phyloP scores from a whole-genome alignment of 345 rosid genomes.

The Citrus trifoliata region DNA sequence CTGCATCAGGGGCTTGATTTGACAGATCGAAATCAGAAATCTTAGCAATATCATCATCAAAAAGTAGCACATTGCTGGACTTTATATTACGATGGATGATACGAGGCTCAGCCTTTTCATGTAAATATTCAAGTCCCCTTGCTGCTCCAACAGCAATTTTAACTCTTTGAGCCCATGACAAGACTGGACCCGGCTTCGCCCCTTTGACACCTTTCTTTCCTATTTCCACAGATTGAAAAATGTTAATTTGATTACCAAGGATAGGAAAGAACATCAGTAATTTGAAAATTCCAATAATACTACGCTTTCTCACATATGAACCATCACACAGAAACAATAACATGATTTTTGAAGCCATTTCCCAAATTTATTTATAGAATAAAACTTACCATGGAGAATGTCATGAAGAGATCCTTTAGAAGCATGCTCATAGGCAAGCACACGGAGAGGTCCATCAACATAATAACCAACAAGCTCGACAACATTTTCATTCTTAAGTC shows the following conservation, averaged over 20 bases:
- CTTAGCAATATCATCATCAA: constrained; percentile 81
- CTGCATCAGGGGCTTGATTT: constrained; percentile 87
- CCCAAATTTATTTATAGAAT: not conserved
- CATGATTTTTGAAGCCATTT: not conserved
- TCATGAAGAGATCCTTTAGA: constrained; percentile 95
- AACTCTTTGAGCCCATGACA: constrained; percentile 90
- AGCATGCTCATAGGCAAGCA: constrained; percentile 83
- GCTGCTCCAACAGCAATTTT: constrained; percentile 93
- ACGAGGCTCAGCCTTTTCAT: constrained; percentile 74
- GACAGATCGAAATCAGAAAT: constrained; percentile 93
- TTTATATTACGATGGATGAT: constrained; percentile 83
- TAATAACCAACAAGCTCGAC: constrained; percentile 80
- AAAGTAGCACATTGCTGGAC: constrained; percentile 83
- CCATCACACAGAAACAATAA: not conserved
- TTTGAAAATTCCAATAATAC: not conserved
- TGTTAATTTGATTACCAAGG: constrained; percentile 9
- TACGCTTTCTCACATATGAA: not conserved
- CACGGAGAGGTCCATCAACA: constrained; percentile 77
- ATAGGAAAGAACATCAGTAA: not conserved
- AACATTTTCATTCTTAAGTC: constrained; percentile 79
- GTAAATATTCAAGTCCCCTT: constrained; percentile 91
- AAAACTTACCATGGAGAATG: constrained; percentile 68
- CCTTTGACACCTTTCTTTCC: constrained; percentile 91
- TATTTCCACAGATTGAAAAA: constrained; percentile 10
- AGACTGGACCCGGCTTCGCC: constrained; percentile 73